These are phyloP conservation scores for Botrytis tulipae DNA, from an alignment of 2,329 filamentous ascomycete species.

Conservation along the genomic window DNA sequence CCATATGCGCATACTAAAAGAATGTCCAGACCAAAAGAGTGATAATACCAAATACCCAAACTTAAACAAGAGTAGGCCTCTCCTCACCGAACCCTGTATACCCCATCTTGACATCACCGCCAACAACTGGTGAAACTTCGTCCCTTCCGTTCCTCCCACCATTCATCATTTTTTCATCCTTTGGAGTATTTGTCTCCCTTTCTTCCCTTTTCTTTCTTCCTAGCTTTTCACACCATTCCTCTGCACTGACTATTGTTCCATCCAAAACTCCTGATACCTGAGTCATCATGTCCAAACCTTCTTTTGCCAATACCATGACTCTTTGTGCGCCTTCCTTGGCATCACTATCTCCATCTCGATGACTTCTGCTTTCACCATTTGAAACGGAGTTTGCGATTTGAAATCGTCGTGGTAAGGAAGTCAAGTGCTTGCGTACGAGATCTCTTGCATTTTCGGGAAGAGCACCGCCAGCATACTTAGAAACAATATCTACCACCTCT, in stretches of 20 bases:
- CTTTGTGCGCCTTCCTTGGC: constrained; percentile 64
- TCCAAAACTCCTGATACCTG: constrained; percentile 87
- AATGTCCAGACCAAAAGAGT: neutral
- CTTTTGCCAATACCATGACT: constrained; percentile 81
- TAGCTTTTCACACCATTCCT: constrained; percentile 83
- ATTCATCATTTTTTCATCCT: neutral
- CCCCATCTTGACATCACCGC: constrained; percentile 6
- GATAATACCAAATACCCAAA: neutral
- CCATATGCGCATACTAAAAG: neutral
- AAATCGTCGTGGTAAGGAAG: constrained; percentile 81
- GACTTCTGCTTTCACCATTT: constrained; percentile 39
- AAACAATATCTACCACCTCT: constrained; percentile 79
- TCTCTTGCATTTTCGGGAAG: constrained; percentile 83
- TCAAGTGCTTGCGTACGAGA: constrained; percentile 80
- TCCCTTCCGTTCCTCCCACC: neutral
- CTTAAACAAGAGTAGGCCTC: neutral
- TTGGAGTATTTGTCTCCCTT: constrained; percentile 23
- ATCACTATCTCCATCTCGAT: constrained; percentile 41
- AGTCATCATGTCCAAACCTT: constrained; percentile 90
- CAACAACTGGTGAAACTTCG: neutral
- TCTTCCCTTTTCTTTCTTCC: constrained; percentile 47
- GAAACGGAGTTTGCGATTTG: constrained; percentile 62
- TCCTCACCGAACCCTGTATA: neutral
- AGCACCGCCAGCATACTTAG: constrained; percentile 85
- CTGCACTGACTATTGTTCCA: constrained; percentile 84